Evolutionary conservation across 768 basidiomycete genomes (phyloP).

Genomic region (Lentinula aciculospora): DNA sequence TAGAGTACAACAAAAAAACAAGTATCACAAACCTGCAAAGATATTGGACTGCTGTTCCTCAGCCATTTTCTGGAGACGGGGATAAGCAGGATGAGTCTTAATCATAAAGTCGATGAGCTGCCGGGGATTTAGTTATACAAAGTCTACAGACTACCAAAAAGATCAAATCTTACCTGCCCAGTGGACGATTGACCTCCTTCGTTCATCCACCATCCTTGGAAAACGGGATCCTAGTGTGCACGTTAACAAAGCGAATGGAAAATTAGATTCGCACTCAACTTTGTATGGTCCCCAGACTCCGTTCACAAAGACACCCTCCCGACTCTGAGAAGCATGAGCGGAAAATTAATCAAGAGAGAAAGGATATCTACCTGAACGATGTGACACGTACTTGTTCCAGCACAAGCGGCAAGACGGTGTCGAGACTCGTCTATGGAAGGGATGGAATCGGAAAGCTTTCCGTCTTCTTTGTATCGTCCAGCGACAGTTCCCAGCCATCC

Average conservation of each 20-base stretch:
- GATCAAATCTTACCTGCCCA: slow-evolving; percentile 58
- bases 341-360: neutral
- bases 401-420: slow-evolving; percentile 84
- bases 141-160: neutral
- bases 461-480: slow-evolving; percentile 58
- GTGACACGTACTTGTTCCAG: slow-evolving; percentile 96
- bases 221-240: slow-evolving; percentile 66
- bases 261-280: slow-evolving; percentile 25
- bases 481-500: slow-evolving; percentile 98
- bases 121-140: neutral
- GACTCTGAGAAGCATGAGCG: slow-evolving; percentile 44
- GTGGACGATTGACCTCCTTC: slow-evolving; percentile 99
- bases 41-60: slow-evolving; percentile 55
- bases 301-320: slow-evolving; percentile 76
- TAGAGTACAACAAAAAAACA: neutral
- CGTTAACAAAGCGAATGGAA: slow-evolving; percentile 1
- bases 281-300: slow-evolving; percentile 94
- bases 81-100: slow-evolving; percentile 84
- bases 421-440: slow-evolving; percentile 73
- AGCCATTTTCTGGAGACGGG: slow-evolving; percentile 57
- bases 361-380: slow-evolving; percentile 63
- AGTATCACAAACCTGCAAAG: slow-evolving; percentile 41
- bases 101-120: slow-evolving; percentile 94
- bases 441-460: slow-evolving; percentile 38
- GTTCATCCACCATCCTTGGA: slow-evolving; percentile 99